These are phyloP conservation scores for Xylariales sp. DNA, from an alignment of 2,329 filamentous ascomycete genomes.

Conservation along the genomic window DNA sequence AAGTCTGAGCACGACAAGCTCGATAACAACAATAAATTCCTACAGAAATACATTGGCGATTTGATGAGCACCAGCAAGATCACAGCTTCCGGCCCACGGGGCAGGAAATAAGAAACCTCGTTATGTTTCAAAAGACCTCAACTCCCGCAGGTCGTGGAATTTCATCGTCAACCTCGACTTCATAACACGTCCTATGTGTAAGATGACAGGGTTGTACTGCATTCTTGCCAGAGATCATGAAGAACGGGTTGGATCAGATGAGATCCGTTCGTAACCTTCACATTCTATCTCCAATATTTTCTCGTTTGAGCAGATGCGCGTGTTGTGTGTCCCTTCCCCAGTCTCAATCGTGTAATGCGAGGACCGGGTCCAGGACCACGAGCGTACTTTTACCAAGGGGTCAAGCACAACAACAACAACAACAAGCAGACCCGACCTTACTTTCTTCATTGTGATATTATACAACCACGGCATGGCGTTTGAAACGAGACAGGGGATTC, in stretches of 20 bases:
- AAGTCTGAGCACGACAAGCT: conserved; percentile 94
- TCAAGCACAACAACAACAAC: not conserved
- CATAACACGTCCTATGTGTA: not conserved
- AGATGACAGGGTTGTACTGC: not conserved
- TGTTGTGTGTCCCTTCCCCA: not conserved
- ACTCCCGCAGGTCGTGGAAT: not conserved
- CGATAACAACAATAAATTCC: conserved; percentile 92
- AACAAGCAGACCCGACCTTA: too few species aligned
- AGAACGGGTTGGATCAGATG: too few species aligned
- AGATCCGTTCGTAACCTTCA: not conserved
- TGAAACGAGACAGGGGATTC: not conserved
- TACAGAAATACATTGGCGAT: conserved; percentile 97
- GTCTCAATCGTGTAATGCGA: not conserved
- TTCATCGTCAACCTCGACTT: not conserved
- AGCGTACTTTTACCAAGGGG: too few species aligned
- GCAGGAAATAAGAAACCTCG: conserved; percentile 45
- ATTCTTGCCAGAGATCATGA: too few species aligned
- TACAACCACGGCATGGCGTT: not conserved
- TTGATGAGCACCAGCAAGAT: conserved; percentile 84
- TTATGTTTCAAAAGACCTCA: too few species aligned
- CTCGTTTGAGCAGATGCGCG: too few species aligned
- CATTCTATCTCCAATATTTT: not conserved
- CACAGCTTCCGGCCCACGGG: conserved; percentile 50
- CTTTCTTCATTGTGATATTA: not conserved
- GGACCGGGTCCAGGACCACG: too few species aligned